Evolutionary conservation across 164 flowering plant genomes (phyloP).

Genomic region (Paratinospora sagittata): DNA sequence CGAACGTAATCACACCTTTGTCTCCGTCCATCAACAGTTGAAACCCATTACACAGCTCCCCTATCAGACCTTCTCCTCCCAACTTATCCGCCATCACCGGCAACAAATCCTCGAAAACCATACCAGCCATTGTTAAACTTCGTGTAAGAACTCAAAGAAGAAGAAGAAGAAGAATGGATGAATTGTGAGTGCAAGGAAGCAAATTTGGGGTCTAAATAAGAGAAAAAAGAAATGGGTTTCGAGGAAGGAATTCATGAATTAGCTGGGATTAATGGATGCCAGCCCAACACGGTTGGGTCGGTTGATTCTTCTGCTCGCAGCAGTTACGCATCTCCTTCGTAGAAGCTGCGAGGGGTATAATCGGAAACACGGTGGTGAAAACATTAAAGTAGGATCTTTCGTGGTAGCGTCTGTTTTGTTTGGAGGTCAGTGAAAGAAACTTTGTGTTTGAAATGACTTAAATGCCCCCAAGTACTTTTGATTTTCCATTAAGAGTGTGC

Average conservation of each 20-base stretch:
- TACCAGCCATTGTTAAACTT: conserved; percentile 10
- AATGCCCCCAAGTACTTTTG: not conserved
- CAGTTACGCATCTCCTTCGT: not conserved
- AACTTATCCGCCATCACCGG: conserved; percentile 31
- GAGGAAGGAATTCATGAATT: not conserved
- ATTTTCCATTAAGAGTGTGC: not conserved
- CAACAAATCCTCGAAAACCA: conserved; percentile 27
- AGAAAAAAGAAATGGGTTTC: not conserved
- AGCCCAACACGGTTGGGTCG: not conserved
- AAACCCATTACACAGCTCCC: conserved; percentile 37
- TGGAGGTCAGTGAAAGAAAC: not conserved
- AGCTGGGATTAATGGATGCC: not conserved
- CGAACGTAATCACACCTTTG: conserved; percentile 29
- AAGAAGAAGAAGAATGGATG: not conserved
- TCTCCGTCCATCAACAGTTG: conserved; percentile 26
- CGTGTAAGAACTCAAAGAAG: not conserved
- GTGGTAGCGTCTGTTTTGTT: not conserved
- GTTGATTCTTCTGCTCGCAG: not conserved
- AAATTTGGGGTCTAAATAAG: not conserved
- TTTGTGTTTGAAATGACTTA: not conserved
- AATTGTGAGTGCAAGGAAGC: not conserved
- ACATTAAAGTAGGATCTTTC: not conserved
- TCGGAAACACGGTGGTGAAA: not conserved
- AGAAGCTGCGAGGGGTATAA: not conserved
- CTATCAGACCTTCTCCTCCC: conserved; percentile 31